Base-by-base conservation (phyloP, 768 basidiomycete species). In the Boletus pseudo-olivaceus region DNA sequence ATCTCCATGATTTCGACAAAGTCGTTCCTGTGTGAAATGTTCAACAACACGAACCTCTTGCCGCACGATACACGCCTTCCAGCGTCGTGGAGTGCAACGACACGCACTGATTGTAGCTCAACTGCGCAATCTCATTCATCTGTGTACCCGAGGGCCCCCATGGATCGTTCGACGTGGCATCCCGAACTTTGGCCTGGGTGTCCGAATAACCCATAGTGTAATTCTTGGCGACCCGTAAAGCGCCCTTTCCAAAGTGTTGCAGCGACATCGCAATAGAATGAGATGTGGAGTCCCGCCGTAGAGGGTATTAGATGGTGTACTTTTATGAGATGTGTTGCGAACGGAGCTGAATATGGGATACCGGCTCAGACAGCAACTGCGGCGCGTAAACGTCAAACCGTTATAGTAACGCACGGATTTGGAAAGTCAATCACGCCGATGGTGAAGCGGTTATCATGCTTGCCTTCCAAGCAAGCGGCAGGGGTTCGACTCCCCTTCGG, bases 1-100 rank as follows among this genome's bases (percentile, higher is more conserved):
- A 98, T 97, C 77, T 99, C 97, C 93, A 99, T 98, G 66, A 99
- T 92, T 75, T 99, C 97, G 12, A 98, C 93, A 70, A 99, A 99
- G 65, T 98, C 95, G 55, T 85, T 88, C 73, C 94, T 82, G 52
- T 54, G 46, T 4, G 32, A 40, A 41, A 33, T 23, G 30, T 29
- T 51, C 47, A 50, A 23, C n/a, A 29, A 42, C 39, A 47, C 19
- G 40, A 19, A 17, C 39, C n/a, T 43, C 41, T 11, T 52, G 33
- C 19, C 2, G 19, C 32, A 37, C 14, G 38, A 40, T n/a, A 39
- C 2, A n/a, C n/a, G 33, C 19, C 20, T 39, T 15, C 51, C n/a
- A 34, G 34, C 3, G 27, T 17, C 27, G 10, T 37, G 7, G 17
- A 26, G 10, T 15, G 43, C 19, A 33, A 33, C 0, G 54, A 49